A percentile compares a stretch with the other conserved stretches of the same genome.
Evolutionary conservation across 305 asterid species (phyloP).

Genomic region (Withania somnifera): DNA sequence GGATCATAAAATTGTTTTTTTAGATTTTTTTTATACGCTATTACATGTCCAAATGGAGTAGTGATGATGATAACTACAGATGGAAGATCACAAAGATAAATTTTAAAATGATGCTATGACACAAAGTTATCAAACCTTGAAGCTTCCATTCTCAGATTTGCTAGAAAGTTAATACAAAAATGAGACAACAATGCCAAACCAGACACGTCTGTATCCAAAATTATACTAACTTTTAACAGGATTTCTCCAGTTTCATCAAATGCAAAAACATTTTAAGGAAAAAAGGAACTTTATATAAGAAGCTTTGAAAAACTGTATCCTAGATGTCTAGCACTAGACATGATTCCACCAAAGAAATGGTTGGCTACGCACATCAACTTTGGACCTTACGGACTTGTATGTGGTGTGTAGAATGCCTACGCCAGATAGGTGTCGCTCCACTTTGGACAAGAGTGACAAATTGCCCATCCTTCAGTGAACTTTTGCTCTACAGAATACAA

Average conservation of each 20-base stretch:
- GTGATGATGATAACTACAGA: background rate
- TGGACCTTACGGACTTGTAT: slow-evolving; percentile 65
- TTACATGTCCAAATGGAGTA: background rate
- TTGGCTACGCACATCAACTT: slow-evolving; percentile 21
- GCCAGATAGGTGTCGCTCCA: slow-evolving; percentile 98
- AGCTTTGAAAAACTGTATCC: background rate
- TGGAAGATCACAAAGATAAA: background rate
- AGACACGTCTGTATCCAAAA: background rate
- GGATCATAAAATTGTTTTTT: no score
- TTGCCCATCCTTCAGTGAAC: slow-evolving; percentile 64
- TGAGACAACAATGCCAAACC: background rate
- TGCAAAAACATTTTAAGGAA: background rate
- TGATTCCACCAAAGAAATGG: background rate
- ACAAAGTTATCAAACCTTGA: background rate
- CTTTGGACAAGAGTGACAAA: slow-evolving; percentile 90
- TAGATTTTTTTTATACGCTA: no score
- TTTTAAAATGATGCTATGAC: background rate
- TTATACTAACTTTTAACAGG: background rate
- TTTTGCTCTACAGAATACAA: slow-evolving; percentile 40
- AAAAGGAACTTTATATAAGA: background rate
- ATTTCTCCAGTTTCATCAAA: background rate
- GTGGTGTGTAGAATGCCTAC: slow-evolving; percentile 59
- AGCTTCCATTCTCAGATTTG: background rate
- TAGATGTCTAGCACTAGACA: background rate
- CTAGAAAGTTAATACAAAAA: background rate